A percentile compares a stretch with the other conserved stretches of the same genome.
These are phyloP conservation scores for Calcarisporium arbuscula DNA, from an alignment of 2,329 filamentous ascomycete species.

Conservation along the genomic window DNA sequence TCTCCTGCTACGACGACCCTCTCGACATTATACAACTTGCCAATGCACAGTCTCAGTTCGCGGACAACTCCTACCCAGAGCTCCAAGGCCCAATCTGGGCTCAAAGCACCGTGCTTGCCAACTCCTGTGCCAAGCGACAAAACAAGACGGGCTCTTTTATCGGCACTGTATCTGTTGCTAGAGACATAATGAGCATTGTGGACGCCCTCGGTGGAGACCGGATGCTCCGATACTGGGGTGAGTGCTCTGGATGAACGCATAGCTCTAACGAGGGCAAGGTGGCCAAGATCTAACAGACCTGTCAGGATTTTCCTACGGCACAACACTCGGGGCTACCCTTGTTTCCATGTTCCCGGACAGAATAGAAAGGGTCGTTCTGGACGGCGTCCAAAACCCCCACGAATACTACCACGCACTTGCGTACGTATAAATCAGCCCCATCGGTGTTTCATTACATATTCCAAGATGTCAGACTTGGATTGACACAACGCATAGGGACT, in stretches of 20 bases:
- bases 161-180: conserved; percentile 35
- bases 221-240: conserved; percentile 18
- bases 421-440: conserved; percentile 11
- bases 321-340: conserved; percentile 27
- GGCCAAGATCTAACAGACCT: not conserved
- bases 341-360: conserved; percentile 33
- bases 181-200: conserved; percentile 38
- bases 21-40: no score
- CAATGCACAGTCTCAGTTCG: no score
- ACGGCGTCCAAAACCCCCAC: conserved; percentile 24
- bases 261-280: no score
- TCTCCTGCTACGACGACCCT: conserved; percentile 19
- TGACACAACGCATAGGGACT: conserved; percentile 11
- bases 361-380: conserved; percentile 24
- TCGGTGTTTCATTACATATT: no score
- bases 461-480: no score
- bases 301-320: conserved; percentile 31
- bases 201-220: conserved; percentile 34
- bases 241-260: not conserved
- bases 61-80: no score
- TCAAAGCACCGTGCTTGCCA: conserved; percentile 10
- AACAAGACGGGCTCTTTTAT: conserved; percentile 28
- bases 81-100: no score
- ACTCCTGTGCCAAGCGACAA: conserved; percentile 14
- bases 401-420: conserved; percentile 20